A percentile compares a stretch with the other conserved stretches of the same genome.
phyloP scores from a whole-genome alignment of 1,284 basidiomycete genomes.

The Moesziomyces globuligerus region DNA sequence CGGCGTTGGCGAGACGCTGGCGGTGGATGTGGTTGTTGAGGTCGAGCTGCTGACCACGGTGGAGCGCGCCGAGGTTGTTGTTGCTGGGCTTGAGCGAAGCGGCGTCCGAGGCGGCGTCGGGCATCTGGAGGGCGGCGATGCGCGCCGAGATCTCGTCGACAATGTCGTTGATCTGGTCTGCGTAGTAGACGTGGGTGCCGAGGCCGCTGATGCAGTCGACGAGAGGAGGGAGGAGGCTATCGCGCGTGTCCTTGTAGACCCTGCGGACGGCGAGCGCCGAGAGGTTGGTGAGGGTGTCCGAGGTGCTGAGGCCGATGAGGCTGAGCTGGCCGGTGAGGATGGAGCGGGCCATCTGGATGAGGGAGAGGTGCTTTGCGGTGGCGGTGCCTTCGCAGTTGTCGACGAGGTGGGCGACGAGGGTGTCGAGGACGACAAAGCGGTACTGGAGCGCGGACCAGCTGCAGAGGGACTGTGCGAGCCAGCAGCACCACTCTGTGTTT shows the following conservation, averaged over 20 bases:
- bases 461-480: conserved; percentile 80
- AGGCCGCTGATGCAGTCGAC: conserved; percentile 85
- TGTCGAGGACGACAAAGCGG: conserved; percentile 86
- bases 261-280: conserved; percentile 79
- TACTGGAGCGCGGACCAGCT: conserved; percentile 92
- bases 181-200: conserved; percentile 90
- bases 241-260: conserved; percentile 70
- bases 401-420: conserved; percentile 82
- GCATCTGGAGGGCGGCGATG: conserved; percentile 77
- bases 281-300: conserved; percentile 77
- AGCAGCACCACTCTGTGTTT: conserved; percentile 79
- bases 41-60: conserved; percentile 32
- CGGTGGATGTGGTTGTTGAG: conserved; percentile 43
- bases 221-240: conserved; percentile 76
- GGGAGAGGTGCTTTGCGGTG: conserved; percentile 74
- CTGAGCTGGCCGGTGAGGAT: conserved; percentile 81
- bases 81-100: conserved; percentile 63
- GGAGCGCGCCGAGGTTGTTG: conserved; percentile 68
- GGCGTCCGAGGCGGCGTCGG: conserved; percentile 70
- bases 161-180: conserved; percentile 94
- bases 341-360: conserved; percentile 85
- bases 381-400: conserved; percentile 75
- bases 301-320: conserved; percentile 88
- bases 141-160: conserved; percentile 83
- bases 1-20: conserved; percentile 54